Conservation (phyloP, 805 yeast genomes). For the Monosporozyma servazzii region DNA sequence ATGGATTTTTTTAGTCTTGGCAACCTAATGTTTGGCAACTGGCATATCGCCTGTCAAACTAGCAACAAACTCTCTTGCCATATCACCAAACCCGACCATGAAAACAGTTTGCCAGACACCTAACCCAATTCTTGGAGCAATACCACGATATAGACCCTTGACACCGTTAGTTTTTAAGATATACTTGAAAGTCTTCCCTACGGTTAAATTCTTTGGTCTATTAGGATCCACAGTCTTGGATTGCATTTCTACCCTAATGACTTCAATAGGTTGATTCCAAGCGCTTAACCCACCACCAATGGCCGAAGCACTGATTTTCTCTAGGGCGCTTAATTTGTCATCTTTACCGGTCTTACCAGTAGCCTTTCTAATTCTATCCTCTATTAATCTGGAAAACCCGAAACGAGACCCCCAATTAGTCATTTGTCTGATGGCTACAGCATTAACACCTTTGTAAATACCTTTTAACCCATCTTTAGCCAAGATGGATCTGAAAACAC, state of each 20-base stretch:
- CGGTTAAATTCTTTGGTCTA: constrained; percentile 86
- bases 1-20: background rate
- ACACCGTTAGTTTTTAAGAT: constrained; percentile 77
- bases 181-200: constrained; percentile 66
- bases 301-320: constrained; percentile 76
- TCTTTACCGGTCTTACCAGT: constrained; percentile 50
- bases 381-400: constrained; percentile 87
- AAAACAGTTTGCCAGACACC: constrained; percentile 98
- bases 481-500: constrained; percentile 80
- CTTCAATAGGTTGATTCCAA: constrained; percentile 99
- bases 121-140: constrained; percentile 90
- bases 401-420: constrained; percentile 99
- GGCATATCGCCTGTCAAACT: constrained; percentile 53
- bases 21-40: constrained; percentile 29
- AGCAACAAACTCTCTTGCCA: constrained; percentile 66
- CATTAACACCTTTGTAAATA: constrained; percentile 95
- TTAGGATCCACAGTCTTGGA: constrained; percentile 88
- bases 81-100: constrained; percentile 97
- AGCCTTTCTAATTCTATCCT: constrained; percentile 61
- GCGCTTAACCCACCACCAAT: constrained; percentile 97
- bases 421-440: constrained; percentile 97
- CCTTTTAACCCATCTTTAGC: constrained; percentile 84
- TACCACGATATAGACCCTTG: constrained; percentile 90
- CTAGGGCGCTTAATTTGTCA: constrained; percentile 58
- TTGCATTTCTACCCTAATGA: constrained; percentile 96